Evolutionary conservation across 2,329 filamentous ascomycete species (phyloP), one percentile per base, ranked within the genome.

Genomic region (Fusarium brachygibbosum): DNA sequence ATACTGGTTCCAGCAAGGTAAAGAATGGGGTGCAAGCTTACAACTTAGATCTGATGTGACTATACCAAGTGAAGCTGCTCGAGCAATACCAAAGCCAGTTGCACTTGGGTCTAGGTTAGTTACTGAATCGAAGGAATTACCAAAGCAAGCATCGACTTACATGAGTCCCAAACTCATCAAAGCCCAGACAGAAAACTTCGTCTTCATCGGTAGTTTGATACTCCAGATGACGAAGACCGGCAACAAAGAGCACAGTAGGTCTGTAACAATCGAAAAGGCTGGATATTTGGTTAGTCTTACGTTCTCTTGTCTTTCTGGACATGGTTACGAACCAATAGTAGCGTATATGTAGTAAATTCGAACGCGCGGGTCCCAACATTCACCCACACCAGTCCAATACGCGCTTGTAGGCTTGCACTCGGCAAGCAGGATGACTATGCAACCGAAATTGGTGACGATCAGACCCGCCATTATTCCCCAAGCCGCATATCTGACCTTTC

Each of bases 201-300:
- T 78, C 29, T 55, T 70, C 7, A 75, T 31, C 0, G 76, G 76
- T 14, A 80, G 73, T 7, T 71, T 71, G 2, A 79, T 69, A 7
- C 75, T 77, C 78, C 78, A 79, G 11, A 80, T 73, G 2, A 79
- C 76, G 0, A 74, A 67, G 4, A 79, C 63, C 0, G 78, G 78
- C 1, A 79, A 63, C 2, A 78, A 21, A 11, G 70, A 72, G 31
- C 70, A 72, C 2, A 72, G 21, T 2, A 72, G 23, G 21, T 72
- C 70, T 3, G 67, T 72, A 1, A 69, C 12, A 2, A 72, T 72
- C 2, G 69, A 72, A 17, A 58, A 72, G 11, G 52, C 69, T 71
- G 11, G 6, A 13, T n/a, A 5, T 6, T 2, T 3, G 4, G 28
- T 54, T 34, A 69, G 58, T 40, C 17, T n/a, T 16, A 8, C 13